phyloP scores from a whole-genome alignment of 2,329 filamentous ascomycete genomes.

The Cordyceps javanica region DNA sequence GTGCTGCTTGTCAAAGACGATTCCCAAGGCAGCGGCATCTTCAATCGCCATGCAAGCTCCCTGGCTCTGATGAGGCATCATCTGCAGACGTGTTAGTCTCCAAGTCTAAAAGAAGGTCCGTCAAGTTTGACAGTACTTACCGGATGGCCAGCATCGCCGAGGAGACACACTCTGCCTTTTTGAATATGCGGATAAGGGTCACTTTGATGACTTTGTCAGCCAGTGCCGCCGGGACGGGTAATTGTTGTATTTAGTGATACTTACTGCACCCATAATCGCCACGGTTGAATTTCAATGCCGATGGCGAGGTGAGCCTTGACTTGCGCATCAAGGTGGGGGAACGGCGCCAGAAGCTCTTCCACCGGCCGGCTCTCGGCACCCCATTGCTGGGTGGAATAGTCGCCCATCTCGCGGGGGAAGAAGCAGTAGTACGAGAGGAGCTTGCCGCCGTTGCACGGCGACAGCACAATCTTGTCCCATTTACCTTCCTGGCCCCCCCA shows the following conservation, averaged over 20 bases:
- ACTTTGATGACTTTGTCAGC: constrained; percentile 13
- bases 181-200: constrained; percentile 52
- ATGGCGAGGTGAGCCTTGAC: constrained; percentile 48
- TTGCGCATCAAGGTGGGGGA: constrained; percentile 47
- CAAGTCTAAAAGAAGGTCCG: too few species aligned
- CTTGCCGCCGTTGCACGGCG: constrained; percentile 60
- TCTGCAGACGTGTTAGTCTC: constrained; percentile 27
- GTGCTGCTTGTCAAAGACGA: constrained; percentile 47
- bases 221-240: too few species aligned
- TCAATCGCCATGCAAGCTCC: constrained; percentile 65
- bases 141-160: constrained; percentile 63
- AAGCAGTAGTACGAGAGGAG: constrained; percentile 66
- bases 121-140: constrained; percentile 25
- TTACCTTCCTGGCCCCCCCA: constrained; percentile 61
- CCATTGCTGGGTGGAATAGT: constrained; percentile 58
- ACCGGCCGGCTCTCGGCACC: constrained; percentile 44
- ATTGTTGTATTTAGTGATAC: too few species aligned
- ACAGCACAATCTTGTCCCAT: constrained; percentile 65
- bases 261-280: constrained; percentile 56
- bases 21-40: constrained; percentile 56
- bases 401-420: constrained; percentile 50
- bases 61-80: constrained; percentile 65
- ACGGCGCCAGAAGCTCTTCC: constrained; percentile 52
- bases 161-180: constrained; percentile 45
- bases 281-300: constrained; percentile 53